Evolutionary conservation across 1,284 basidiomycete species (phyloP).

Genomic region (Sporisorium exsertum): DNA sequence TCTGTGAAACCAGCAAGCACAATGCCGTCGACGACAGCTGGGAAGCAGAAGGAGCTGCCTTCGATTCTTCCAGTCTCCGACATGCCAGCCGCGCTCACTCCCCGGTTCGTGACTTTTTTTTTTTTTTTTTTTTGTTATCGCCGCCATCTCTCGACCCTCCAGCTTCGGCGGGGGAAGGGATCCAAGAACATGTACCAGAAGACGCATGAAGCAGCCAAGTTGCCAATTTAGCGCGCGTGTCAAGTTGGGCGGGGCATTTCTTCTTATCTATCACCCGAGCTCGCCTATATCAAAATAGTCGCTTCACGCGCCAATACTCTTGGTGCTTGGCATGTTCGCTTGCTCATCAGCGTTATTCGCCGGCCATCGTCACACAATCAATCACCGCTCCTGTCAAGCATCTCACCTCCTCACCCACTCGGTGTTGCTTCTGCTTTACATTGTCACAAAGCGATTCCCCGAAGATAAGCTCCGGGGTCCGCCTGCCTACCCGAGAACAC

Average conservation of each 20-base stretch:
- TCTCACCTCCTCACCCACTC: no score
- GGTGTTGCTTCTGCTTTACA: neutral
- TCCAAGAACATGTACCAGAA: neutral
- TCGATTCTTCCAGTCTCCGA: neutral
- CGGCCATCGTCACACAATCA: neutral
- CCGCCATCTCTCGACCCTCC: neutral
- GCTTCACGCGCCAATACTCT: conserved; percentile 1
- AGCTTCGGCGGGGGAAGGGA: neutral
- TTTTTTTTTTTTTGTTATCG: neutral
- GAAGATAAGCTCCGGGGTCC: conserved; percentile 1
- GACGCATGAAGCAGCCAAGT: neutral
- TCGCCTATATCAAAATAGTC: neutral
- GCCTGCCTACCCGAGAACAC: neutral
- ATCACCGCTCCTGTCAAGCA: no score
- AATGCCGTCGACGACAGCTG: no score
- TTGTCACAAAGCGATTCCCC: neutral
- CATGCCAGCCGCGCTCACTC: neutral
- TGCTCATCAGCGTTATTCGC: conserved; percentile 19
- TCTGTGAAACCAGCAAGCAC: no score
- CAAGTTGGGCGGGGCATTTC: neutral
- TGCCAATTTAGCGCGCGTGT: conserved; percentile 9
- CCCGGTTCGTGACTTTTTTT: neutral
- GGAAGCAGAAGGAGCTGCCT: no score
- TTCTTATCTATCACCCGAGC: conserved; percentile 19
- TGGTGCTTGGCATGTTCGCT: conserved; percentile 4